These are phyloP conservation scores for Aspergillus puulaauensis DNA, from an alignment of 2,329 filamentous ascomycete species.

Conservation along the genomic window DNA sequence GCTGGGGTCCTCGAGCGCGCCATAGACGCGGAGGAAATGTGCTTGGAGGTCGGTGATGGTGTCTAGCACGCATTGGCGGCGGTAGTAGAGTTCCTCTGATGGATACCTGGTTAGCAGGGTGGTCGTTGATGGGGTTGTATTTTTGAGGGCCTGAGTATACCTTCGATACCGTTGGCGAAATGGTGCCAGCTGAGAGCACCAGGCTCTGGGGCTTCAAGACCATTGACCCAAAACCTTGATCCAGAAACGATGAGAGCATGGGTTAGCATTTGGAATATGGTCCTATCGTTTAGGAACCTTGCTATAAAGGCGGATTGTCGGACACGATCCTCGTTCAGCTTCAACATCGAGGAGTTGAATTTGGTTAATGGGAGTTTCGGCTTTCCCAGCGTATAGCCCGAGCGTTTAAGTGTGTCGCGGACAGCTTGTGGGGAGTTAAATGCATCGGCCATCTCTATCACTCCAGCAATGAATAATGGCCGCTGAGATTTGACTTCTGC, in stretches of 20 bases:
- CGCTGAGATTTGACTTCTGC: slow-evolving; percentile 27
- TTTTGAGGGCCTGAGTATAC: slow-evolving; percentile 22
- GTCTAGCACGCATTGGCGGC: slow-evolving; percentile 42
- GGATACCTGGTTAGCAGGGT: slow-evolving; percentile 5
- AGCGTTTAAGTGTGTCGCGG: slow-evolving; percentile 19
- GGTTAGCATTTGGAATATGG: slow-evolving; percentile 30
- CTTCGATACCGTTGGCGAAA: slow-evolving; percentile 40
- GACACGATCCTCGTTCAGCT: slow-evolving; percentile 38
- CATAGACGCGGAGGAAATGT: slow-evolving; percentile 42
- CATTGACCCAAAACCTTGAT: slow-evolving; percentile 37
- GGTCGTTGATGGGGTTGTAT: neutral
- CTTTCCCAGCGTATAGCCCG: slow-evolving; percentile 33
- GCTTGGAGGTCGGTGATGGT: slow-evolving; percentile 45
- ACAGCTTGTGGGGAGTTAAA: slow-evolving; percentile 35
- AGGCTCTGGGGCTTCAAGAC: slow-evolving; percentile 23
- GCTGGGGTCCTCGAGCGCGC: slow-evolving; percentile 32
- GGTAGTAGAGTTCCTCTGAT: slow-evolving; percentile 43
- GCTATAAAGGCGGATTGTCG: slow-evolving; percentile 42
- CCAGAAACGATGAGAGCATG: slow-evolving; percentile 38
- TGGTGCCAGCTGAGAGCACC: slow-evolving; percentile 35
- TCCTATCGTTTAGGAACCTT: slow-evolving; percentile 28
- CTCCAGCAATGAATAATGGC: slow-evolving; percentile 30
- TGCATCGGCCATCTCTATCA: slow-evolving; percentile 34
- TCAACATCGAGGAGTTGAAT: slow-evolving; percentile 27
- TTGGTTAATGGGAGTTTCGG: slow-evolving; percentile 23